Evolutionary conservation across 1,284 basidiomycete genomes (phyloP).

Genomic region (Schizophyllum commune): DNA sequence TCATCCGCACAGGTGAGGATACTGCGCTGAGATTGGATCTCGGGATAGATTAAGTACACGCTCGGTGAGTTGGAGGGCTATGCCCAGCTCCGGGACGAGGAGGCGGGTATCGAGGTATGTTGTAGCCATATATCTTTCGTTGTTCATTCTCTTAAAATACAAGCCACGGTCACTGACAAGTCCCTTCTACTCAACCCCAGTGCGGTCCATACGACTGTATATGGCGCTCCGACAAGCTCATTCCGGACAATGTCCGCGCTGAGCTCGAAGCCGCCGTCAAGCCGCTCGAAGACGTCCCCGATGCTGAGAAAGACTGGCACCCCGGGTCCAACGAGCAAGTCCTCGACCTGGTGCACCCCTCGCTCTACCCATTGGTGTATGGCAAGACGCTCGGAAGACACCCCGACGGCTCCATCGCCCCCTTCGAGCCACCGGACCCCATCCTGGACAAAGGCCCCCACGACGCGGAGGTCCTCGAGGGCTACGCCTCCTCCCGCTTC

Average conservation of each 20-base stretch:
- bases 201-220: slow-evolving; percentile 8
- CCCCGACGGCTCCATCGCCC: slow-evolving; percentile 1
- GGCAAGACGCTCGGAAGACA: slow-evolving; percentile 8
- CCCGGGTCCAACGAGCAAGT: slow-evolving; percentile 30
- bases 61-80: slow-evolving; percentile 12
- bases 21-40: background rate
- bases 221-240: slow-evolving; percentile 9
- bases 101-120: slow-evolving; percentile 13
- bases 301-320: slow-evolving; percentile 31
- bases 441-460: background rate
- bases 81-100: slow-evolving; percentile 8
- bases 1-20: background rate
- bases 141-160: too few species aligned
- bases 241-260: slow-evolving; percentile 2
- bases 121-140: too few species aligned
- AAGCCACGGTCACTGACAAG: background rate
- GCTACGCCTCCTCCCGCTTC: slow-evolving; percentile 15
- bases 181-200: background rate
- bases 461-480: background rate
- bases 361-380: slow-evolving; percentile 30
- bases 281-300: slow-evolving; percentile 25
- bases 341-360: slow-evolving; percentile 37
- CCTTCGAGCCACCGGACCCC: background rate
- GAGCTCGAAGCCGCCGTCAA: slow-evolving; percentile 1
- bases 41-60: slow-evolving; percentile 13